These are phyloP conservation scores for Dichotomocladium elegans DNA, from an alignment of 371 early-diverging fungal genomes.

Conservation along the genomic window DNA sequence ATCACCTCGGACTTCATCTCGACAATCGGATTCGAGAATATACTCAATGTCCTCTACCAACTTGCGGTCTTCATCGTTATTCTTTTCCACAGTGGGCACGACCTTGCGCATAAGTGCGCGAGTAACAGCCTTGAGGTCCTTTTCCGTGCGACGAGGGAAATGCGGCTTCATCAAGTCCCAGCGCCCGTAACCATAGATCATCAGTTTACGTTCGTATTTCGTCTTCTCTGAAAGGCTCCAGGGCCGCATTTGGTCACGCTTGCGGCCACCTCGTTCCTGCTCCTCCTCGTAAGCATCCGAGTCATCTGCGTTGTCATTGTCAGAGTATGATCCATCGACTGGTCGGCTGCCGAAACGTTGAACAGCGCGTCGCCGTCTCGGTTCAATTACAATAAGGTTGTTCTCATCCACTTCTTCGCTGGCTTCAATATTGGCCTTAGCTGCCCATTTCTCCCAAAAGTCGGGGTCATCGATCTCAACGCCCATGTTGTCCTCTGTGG, in stretches of 20 bases:
- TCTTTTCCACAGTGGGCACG: conserved; percentile 25
- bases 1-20: conserved; percentile 25
- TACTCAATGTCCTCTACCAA: conserved; percentile 38
- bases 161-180: conserved; percentile 69
- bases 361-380: conserved; percentile 62
- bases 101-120: conserved; percentile 38
- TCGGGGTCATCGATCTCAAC: conserved; percentile 94
- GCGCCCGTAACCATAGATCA: conserved; percentile 76
- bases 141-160: conserved; percentile 58
- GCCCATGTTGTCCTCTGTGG: conserved; percentile 43
- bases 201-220: conserved; percentile 74
- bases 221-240: conserved; percentile 80
- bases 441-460: conserved; percentile 97
- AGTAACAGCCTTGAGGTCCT: conserved; percentile 55
- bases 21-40: conserved; percentile 31
- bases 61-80: conserved; percentile 44
- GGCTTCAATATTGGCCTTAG: conserved; percentile 71
- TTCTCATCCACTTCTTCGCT: conserved; percentile 52
- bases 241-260: conserved; percentile 38
- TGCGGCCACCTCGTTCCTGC: conserved; percentile 23
- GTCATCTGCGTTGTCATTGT: conserved; percentile 44
- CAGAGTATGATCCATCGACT: conserved; percentile 33
- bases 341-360: conserved; percentile 49
- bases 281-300: conserved; percentile 46
- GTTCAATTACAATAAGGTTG: conserved; percentile 64